These are phyloP conservation scores for Ceratocystis alfenasii DNA, from an alignment of 2,329 filamentous ascomycete species.

Conservation along the genomic window DNA sequence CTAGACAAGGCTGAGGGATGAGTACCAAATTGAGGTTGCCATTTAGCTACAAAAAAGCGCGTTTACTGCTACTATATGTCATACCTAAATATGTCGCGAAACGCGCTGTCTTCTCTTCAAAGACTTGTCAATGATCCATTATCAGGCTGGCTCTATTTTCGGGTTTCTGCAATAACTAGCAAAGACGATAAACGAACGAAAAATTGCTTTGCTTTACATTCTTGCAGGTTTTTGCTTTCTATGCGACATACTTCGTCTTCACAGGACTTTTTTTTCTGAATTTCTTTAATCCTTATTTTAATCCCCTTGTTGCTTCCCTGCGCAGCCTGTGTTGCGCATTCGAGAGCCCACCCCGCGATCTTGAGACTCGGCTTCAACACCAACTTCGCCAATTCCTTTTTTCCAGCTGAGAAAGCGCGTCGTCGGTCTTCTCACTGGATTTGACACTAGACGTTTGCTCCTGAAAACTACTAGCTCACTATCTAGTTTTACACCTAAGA, in stretches of 20 bases:
- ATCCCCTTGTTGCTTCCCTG: slow-evolving; percentile 5
- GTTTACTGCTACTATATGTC: not conserved
- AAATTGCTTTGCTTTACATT: not conserved
- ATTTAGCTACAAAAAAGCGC: not conserved
- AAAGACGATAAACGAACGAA: not conserved
- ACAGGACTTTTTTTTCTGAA: not conserved
- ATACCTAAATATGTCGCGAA: not conserved
- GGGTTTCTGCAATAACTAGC: not conserved
- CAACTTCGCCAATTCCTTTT: not conserved
- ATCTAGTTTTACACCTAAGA: not conserved
- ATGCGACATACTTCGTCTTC: not conserved
- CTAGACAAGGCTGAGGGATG: not conserved
- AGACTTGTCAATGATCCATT: not conserved
- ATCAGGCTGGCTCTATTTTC: not conserved
- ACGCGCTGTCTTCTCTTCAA: not conserved
- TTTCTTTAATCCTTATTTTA: not conserved
- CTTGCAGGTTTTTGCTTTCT: not conserved
- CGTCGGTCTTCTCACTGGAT: not conserved
- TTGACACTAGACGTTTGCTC: not conserved
- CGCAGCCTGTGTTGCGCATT: slow-evolving; percentile 9
- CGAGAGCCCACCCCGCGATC: slow-evolving; percentile 11
- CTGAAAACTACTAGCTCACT: not conserved
- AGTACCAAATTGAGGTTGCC: not conserved
- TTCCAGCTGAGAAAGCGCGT: not conserved
- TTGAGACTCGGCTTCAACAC: not conserved